phyloP scores from a whole-genome alignment of 305 asterid species.

The Caryopteris hybrid region DNA sequence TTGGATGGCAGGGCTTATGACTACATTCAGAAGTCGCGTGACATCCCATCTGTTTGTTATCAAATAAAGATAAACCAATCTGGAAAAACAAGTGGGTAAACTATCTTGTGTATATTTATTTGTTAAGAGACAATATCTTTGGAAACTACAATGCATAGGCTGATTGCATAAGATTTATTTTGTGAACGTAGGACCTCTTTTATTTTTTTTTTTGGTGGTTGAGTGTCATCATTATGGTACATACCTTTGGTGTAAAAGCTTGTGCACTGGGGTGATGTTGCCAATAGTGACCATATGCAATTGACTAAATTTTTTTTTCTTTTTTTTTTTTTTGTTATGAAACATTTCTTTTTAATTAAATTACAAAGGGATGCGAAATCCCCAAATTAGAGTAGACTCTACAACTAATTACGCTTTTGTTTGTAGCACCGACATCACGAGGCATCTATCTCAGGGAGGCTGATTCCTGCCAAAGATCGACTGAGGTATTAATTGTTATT shows the following conservation, averaged over 20 bases:
- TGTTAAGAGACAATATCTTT: neutral
- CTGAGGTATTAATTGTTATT: conserved; percentile 54
- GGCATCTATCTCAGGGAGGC: conserved; percentile 95
- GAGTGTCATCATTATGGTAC: neutral
- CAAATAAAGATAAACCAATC: conserved; percentile 71
- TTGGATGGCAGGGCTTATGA: conserved; percentile 79
- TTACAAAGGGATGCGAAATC: no score
- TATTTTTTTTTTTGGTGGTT: neutral
- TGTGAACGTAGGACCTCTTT: conserved; percentile 1
- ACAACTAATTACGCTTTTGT: no score
- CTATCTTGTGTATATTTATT: conserved; percentile 21
- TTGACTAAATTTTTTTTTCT: no score
- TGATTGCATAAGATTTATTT: conserved; percentile 4
- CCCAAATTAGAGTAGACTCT: no score
- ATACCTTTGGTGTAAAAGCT: neutral
- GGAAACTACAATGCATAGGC: conserved; percentile 4
- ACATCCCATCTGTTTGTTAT: conserved; percentile 70
- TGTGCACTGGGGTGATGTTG: conserved; percentile 16
- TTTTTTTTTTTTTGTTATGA: no score
- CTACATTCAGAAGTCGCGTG: conserved; percentile 62
- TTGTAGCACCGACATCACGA: conserved; percentile 75
- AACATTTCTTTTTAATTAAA: no score
- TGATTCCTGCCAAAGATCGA: conserved; percentile 56
- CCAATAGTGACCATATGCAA: conserved; percentile 13
- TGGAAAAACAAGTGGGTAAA: conserved; percentile 67